phyloP scores from a whole-genome alignment of 2,329 filamentous ascomycete genomes.

The Elsinoe fawcettii region DNA sequence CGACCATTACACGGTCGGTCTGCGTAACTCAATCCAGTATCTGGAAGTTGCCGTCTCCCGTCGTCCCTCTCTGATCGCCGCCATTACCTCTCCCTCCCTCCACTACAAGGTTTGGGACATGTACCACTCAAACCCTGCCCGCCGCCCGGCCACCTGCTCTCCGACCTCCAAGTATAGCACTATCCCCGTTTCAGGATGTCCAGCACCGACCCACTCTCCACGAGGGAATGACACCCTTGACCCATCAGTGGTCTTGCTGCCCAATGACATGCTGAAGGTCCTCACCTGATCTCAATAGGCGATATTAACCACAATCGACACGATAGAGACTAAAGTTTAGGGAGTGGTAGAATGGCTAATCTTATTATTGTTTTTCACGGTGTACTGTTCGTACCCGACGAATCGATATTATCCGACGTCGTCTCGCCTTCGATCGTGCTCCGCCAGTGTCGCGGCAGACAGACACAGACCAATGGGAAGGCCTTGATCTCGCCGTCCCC shows the following conservation, averaged over 20 bases:
- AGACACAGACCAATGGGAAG: constrained; percentile 94
- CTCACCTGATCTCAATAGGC: not conserved
- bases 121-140: not conserved
- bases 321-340: too few relatives aligned
- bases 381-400: constrained; percentile 10
- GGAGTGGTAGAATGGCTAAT: not conserved
- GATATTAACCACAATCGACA: too few relatives aligned
- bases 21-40: not conserved
- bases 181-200: not conserved
- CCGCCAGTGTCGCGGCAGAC: constrained; percentile 88
- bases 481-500: constrained; percentile 79
- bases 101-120: constrained; percentile 6
- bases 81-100: not conserved
- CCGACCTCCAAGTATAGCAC: constrained; percentile 5
- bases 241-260: not conserved
- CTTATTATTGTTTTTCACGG: constrained; percentile 9
- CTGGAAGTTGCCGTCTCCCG: not conserved
- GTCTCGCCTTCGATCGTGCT: constrained; percentile 88
- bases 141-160: not conserved
- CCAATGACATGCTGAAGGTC: not conserved
- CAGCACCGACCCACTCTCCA: constrained; percentile 3
- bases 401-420: constrained; percentile 24
- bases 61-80: not conserved
- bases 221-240: not conserved
- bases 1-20: not conserved